These are phyloP conservation scores for Zoysia pacifica DNA, from an alignment of 176 grass and related monocot genomes.

Conservation along the genomic window DNA sequence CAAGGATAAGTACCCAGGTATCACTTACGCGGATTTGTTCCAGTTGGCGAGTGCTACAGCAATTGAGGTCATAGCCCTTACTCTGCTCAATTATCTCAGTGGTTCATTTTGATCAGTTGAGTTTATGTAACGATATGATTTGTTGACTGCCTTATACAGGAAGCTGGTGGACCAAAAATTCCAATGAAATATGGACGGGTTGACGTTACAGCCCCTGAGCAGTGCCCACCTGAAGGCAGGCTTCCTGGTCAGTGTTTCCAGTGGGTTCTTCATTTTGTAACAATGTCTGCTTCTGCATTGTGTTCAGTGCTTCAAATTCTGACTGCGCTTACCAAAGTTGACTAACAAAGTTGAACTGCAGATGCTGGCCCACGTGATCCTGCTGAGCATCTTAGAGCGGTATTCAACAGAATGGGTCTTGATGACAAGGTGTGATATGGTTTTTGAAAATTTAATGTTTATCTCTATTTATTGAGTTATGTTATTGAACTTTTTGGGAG, in stretches of 20 bases:
- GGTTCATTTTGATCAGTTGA: neutral
- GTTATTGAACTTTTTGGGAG: neutral
- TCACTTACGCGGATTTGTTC: slow-evolving; percentile 89
- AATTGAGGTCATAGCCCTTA: slow-evolving; percentile 70
- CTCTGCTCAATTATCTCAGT: slow-evolving; percentile 23
- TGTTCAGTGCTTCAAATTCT: slow-evolving; percentile 10
- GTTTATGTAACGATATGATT: slow-evolving; percentile 3
- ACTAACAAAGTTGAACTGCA: slow-evolving; percentile 33
- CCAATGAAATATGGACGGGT: slow-evolving; percentile 93
- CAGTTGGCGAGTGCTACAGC: slow-evolving; percentile 97
- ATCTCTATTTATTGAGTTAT: neutral
- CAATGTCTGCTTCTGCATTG: neutral
- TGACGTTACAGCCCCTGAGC: slow-evolving; percentile 75
- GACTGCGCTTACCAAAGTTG: slow-evolving; percentile 14
- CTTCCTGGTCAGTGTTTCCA: slow-evolving; percentile 70
- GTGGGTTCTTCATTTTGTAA: slow-evolving; percentile 27
- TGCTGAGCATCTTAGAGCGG: slow-evolving; percentile 73
- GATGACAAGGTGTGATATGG: slow-evolving; percentile 73
- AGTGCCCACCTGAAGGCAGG: slow-evolving; percentile 82
- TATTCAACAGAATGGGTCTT: slow-evolving; percentile 96
- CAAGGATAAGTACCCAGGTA: slow-evolving; percentile 79
- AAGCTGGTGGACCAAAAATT: slow-evolving; percentile 87
- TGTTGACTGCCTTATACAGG: slow-evolving; percentile 45
- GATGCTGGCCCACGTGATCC: slow-evolving; percentile 83
- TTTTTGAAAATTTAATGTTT: neutral